Conservation (phyloP, 257 asterid species). For the Solanum pimpinellifolium region DNA sequence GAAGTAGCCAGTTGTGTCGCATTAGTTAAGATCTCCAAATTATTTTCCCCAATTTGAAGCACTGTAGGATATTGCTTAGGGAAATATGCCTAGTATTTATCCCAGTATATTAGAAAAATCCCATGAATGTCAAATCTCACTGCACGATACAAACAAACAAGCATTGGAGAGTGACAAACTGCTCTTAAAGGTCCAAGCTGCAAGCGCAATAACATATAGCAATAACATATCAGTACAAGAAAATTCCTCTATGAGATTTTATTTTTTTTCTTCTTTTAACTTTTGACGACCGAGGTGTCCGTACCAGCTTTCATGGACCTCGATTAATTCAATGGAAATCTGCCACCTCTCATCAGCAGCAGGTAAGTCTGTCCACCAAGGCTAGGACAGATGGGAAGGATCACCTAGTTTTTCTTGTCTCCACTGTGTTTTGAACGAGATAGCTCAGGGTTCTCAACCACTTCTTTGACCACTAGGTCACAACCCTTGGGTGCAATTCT, state of each 20-base stretch:
- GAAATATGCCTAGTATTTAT: conserved; percentile 69
- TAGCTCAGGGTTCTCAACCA: background rate
- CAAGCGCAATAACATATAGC: background rate
- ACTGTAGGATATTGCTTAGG: conserved; percentile 89
- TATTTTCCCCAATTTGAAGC: conserved; percentile 79
- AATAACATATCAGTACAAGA: background rate
- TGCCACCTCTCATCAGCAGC: background rate
- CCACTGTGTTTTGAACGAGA: background rate
- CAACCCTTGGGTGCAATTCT: background rate
- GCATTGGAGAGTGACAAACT: background rate
- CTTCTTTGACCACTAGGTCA: background rate
- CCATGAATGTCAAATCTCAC: conserved; percentile 4
- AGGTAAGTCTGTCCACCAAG: background rate
- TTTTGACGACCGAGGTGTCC: background rate
- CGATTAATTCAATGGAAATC: background rate
- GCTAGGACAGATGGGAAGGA: background rate
- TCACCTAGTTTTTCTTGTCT: background rate
- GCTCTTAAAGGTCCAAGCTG: background rate
- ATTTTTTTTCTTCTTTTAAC: background rate
- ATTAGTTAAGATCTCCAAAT: conserved; percentile 72
- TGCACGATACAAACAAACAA: background rate
- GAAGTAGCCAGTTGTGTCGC: conserved; percentile 71
- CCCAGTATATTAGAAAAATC: conserved; percentile 36
- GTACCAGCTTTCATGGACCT: background rate
- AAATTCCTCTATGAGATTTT: background rate